phyloP scores from a whole-genome alignment of 495 filamentous ascomycete species.

The Peziza echinospora region DNA sequence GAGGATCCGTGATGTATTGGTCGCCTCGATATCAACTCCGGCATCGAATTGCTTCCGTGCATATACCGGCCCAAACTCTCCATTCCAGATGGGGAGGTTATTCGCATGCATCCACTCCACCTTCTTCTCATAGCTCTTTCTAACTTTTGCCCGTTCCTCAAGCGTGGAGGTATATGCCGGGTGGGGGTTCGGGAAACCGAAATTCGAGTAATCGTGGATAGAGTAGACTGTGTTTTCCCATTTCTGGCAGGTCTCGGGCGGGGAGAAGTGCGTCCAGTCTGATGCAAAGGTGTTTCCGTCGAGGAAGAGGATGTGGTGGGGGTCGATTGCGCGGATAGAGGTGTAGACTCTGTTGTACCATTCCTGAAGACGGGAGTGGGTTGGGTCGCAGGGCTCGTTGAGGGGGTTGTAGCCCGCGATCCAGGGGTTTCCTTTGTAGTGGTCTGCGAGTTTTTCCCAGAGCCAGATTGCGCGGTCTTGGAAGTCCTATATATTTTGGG shows the following conservation, averaged over 20 bases:
- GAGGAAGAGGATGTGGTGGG: conserved; percentile 39
- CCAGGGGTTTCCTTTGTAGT: conserved; percentile 33
- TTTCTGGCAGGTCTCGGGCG: conserved; percentile 14
- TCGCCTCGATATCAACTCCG: conserved; percentile 22
- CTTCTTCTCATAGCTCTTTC: conserved; percentile 31
- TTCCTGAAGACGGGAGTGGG: conserved; percentile 30
- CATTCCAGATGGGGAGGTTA: conserved; percentile 39
- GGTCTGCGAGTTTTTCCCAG: conserved; percentile 37
- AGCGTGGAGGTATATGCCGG: conserved; percentile 29
- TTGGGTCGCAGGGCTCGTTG: conserved; percentile 41
- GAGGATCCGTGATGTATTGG: conserved; percentile 31
- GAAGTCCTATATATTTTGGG: too few relatives aligned
- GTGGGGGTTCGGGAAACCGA: conserved; percentile 33
- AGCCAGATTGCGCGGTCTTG: conserved; percentile 39
- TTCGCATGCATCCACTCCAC: conserved; percentile 34
- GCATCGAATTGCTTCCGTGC: conserved; percentile 21
- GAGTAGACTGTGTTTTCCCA: conserved; percentile 36
- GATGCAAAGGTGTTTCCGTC: conserved; percentile 47
- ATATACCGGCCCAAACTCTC: conserved; percentile 45
- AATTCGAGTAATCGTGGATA: conserved; percentile 37
- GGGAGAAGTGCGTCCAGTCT: conserved; percentile 23
- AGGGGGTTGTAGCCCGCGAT: conserved; percentile 45
- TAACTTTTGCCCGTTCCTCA: conserved; percentile 30
- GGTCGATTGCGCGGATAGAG: conserved; percentile 36
- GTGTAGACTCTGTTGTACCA: conserved; percentile 38